A percentile compares a stretch with the other conserved stretches of the same genome.
Conservation (phyloP, 2,329 filamentous ascomycete genomes). For the Verticillium tricorpus region DNA sequence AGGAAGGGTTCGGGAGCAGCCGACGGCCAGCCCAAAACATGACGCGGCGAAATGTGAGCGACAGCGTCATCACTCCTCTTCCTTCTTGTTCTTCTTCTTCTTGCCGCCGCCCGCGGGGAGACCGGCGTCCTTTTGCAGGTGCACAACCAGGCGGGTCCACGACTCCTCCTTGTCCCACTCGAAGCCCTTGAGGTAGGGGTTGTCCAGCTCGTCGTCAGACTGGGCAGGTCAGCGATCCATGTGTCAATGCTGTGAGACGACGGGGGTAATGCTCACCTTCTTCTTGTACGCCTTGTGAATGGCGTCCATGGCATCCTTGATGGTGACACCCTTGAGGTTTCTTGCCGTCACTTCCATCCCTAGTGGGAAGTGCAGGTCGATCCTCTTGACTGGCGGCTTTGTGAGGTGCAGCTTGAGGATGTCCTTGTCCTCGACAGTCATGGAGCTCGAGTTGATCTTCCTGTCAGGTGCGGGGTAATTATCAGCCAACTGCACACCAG, state of each 20-base stretch:
- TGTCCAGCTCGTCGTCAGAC: constrained; percentile 87
- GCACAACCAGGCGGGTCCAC: constrained; percentile 83
- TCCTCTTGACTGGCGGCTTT: constrained; percentile 83
- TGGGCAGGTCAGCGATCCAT: constrained; percentile 29
- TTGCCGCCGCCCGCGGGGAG: constrained; percentile 41
- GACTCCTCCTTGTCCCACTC: constrained; percentile 94
- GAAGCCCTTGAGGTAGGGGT: constrained; percentile 86
- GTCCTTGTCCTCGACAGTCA: constrained; percentile 75
- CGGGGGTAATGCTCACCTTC: constrained; percentile 59
- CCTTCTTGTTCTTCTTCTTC: constrained; percentile 64
- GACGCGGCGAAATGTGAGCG: background rate
- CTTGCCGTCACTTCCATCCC: constrained; percentile 84
- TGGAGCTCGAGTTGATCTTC: constrained; percentile 89
- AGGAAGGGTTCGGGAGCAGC: background rate
- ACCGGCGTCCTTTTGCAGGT: constrained; percentile 66
- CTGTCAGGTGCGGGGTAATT: constrained; percentile 37
- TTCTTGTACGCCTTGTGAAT: constrained; percentile 98
- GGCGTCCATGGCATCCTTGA: constrained; percentile 93
- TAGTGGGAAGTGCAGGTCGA: constrained; percentile 86
- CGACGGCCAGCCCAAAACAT: background rate
- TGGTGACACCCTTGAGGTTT: constrained; percentile 90
- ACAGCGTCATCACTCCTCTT: constrained; percentile 27
- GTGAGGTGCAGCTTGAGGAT: constrained; percentile 78
- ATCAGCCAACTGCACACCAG: background rate
- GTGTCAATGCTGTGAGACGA: background rate